Conservation (phyloP, 306 rosid genomes). For the Glycyrrhiza uralensis region DNA sequence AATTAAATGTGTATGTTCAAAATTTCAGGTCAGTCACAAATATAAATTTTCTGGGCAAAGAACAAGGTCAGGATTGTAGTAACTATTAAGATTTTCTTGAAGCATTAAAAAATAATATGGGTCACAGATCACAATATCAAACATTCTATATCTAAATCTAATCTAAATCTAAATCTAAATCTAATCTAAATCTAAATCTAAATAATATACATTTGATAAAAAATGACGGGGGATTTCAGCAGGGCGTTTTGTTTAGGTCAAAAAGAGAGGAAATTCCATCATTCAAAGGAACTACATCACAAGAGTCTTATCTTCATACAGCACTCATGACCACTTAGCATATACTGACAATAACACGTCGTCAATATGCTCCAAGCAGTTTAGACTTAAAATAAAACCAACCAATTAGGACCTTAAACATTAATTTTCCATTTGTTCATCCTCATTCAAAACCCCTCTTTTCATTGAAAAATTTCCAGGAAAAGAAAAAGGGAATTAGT, state of each 20-base stretch:
- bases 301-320: neutral
- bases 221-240: too few species aligned
- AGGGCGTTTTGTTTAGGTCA: neutral
- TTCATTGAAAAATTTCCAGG: neutral
- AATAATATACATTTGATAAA: too few species aligned
- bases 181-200: too few species aligned
- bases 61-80: neutral
- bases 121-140: neutral
- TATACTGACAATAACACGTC: neutral
- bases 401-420: slow-evolving; percentile 24
- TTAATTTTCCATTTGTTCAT: slow-evolving; percentile 22
- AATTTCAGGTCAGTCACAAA: slow-evolving; percentile 11
- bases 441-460: neutral
- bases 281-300: neutral
- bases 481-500: neutral
- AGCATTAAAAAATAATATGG: neutral
- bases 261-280: neutral
- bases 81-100: neutral
- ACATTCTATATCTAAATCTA: neutral
- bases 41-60: neutral
- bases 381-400: slow-evolving; percentile 16
- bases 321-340: neutral
- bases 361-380: neutral
- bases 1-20: neutral
- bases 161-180: too few species aligned